Conservation (phyloP, 495 filamentous ascomycete genomes). For the Aspergillus affinis region DNA sequence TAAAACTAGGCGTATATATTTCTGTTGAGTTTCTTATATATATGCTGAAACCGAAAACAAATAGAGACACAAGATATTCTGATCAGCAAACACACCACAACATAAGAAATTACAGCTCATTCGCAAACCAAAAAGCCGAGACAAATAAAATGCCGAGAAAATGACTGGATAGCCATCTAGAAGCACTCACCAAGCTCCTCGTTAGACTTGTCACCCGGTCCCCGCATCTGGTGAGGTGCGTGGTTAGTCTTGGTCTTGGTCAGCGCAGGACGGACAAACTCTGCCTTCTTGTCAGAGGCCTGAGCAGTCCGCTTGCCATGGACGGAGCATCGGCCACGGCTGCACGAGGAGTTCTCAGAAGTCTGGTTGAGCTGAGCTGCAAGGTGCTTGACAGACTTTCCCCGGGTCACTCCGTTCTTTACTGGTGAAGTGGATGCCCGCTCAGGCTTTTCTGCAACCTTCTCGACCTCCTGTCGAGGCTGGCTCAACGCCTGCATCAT, state of each 20-base stretch:
- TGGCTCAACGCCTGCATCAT: neutral
- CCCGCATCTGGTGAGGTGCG: neutral
- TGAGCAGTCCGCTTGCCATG: too few relatives aligned
- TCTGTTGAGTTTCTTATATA: neutral
- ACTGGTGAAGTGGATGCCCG: too few relatives aligned
- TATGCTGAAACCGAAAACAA: neutral
- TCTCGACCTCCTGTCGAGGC: too few relatives aligned
- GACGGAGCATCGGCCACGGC: too few relatives aligned
- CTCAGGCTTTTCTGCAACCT: neutral
- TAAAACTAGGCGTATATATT: too few relatives aligned
- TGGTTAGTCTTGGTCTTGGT: neutral
- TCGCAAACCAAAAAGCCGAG: too few relatives aligned
- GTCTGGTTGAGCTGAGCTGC: too few relatives aligned
- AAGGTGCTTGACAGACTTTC: too few relatives aligned
- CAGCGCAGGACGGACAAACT: neutral
- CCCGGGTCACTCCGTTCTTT: too few relatives aligned
- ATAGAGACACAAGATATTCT: neutral
- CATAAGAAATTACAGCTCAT: neutral
- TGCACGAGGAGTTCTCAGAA: too few relatives aligned
- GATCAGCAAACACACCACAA: neutral
- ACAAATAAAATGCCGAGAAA: too few relatives aligned
- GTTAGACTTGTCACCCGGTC: neutral
- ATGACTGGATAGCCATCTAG: neutral
- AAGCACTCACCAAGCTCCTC: neutral
- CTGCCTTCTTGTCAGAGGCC: neutral